Conservation (phyloP, 2,329 filamentous ascomycete species). For the Apiospora koreana region DNA sequence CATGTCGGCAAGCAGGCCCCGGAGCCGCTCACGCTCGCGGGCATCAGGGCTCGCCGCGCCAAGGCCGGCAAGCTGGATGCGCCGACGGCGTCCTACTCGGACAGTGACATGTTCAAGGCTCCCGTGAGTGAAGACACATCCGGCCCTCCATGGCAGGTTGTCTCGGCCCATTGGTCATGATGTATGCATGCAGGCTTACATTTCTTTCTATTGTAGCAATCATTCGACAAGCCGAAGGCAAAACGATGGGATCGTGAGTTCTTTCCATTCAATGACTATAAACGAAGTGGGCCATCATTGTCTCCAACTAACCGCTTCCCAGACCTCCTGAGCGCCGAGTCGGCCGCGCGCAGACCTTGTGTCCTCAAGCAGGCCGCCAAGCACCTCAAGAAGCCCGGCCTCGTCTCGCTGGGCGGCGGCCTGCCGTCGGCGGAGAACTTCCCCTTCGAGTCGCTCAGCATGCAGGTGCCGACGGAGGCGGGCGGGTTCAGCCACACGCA, state of each 20-base stretch:
- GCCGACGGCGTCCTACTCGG: constrained; percentile 74
- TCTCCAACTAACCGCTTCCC: too few relatives aligned
- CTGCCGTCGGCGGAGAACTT: constrained; percentile 89
- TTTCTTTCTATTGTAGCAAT: constrained; percentile 35
- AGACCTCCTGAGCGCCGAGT: constrained; percentile 65
- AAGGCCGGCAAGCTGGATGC: constrained; percentile 73
- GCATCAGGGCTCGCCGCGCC: constrained; percentile 66
- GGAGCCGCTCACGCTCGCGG: constrained; percentile 58
- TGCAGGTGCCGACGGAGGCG: constrained; percentile 67
- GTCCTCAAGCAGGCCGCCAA: constrained; percentile 83
- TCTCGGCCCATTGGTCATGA: neutral
- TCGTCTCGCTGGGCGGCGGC: constrained; percentile 92
- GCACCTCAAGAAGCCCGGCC: constrained; percentile 75
- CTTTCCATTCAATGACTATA: neutral
- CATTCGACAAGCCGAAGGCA: constrained; percentile 69
- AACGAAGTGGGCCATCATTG: too few relatives aligned
- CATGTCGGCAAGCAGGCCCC: constrained; percentile 22
- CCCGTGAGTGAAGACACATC: constrained; percentile 44
- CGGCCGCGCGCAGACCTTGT: constrained; percentile 60
- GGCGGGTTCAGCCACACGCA: constrained; percentile 69
- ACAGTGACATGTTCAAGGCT: constrained; percentile 83
- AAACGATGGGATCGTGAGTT: constrained; percentile 82
- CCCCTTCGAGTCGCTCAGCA: constrained; percentile 76
- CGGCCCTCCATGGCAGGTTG: neutral
- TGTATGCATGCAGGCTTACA: neutral